Evolutionary conservation across 345 rosid species (phyloP).

Genomic region (thale cress (Arabidopsis thaliana)): DNA sequence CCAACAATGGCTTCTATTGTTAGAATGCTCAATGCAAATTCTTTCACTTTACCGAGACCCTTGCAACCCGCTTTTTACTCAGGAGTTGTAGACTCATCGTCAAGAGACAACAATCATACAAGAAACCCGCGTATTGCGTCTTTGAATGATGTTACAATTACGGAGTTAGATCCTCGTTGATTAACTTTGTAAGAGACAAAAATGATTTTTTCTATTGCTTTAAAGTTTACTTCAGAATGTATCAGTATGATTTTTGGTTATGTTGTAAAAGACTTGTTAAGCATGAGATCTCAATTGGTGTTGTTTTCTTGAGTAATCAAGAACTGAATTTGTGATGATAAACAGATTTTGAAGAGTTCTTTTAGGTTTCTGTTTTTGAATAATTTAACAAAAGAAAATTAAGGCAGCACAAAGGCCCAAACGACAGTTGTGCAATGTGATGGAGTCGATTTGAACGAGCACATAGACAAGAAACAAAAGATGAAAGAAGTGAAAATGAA

Average conservation of each 20-base stretch:
- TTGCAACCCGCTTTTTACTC: neutral
- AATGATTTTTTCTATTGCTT: neutral
- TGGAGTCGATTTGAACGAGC: constrained; percentile 37
- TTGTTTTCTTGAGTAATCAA: no score
- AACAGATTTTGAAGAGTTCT: no score
- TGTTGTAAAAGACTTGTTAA: no score
- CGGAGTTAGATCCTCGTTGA: neutral
- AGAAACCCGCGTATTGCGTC: neutral
- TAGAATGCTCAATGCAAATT: constrained; percentile 34
- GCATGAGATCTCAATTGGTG: no score
- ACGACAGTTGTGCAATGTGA: constrained; percentile 35
- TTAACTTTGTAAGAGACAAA: neutral
- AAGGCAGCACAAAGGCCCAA: constrained; percentile 35
- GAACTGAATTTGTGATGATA: no score
- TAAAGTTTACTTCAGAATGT: neutral
- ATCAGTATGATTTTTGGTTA: neutral
- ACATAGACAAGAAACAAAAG: constrained; percentile 10
- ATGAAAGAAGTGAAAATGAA: constrained; percentile 38
- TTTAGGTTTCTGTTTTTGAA: no score
- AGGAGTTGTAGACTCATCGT: neutral
- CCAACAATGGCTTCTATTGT: constrained; percentile 42
- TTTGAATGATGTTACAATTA: neutral
- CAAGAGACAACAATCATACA: neutral
- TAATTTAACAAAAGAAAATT: neutral
- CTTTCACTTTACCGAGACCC: constrained; percentile 6